Evolutionary conservation across 306 rosid genomes (phyloP), one percentile per base, ranked within the genome.

Genomic region (Dryas octopetala): DNA sequence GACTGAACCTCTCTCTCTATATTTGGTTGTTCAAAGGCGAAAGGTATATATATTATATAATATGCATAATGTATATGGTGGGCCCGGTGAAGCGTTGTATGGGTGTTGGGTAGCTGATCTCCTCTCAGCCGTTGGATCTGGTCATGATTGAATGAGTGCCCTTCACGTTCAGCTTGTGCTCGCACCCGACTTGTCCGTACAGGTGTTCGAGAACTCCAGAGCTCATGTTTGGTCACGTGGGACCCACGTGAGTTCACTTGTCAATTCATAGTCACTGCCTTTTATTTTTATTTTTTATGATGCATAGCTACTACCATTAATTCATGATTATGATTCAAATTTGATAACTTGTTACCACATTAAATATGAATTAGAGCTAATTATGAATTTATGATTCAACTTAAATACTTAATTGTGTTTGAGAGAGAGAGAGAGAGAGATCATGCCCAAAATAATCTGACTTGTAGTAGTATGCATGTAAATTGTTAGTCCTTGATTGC

Each of bases 131-230:
- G 75, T 60, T 47, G 0, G 15, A 55, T 48, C 19, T 13, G 12
- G 15, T 5, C 83, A 38, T 48, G 74, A 41, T 73, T 38, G 64
- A 23, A 74, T 80, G 79, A 74, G 76, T 80, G 83, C 71, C 60
- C 59, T 74, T 74, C 83, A 79, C 83, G 78, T 73, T 61, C 75
- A 7, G 61, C n/a, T 26, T 38, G 28, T 16, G 28, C 68, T 41
- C 68, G 13, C 4, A 32, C 38, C 38, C 38, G 38, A 32, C 38
- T 32, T 32, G 38, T 32, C 2, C 3, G 38, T 32, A 1, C 38
- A 32, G 38, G 38, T 32, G 38, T 0, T 32, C 23, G 38, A 32
- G 38, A 32, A 32, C 38, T 32, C 2, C 38, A 32, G 0, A 32
- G 38, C 28, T 55, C 61, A 55, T 55, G 73, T 68, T 68, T 50